Evolutionary conservation across 1,284 basidiomycete genomes (phyloP).

Genomic region (Ustilago hordei): DNA sequence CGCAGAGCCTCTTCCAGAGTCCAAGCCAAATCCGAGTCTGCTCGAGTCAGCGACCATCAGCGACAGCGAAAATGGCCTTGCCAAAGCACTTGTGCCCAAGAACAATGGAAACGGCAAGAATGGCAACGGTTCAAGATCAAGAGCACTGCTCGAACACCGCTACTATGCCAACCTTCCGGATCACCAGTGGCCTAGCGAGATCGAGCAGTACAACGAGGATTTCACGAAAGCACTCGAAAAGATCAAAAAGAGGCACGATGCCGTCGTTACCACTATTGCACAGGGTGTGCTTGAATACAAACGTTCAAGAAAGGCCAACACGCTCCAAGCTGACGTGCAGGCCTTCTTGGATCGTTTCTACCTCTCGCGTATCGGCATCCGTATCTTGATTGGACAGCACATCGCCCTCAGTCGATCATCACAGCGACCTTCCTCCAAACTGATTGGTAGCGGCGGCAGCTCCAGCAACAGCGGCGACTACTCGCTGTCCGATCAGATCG

Average conservation of each 20-base stretch:
- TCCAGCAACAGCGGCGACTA: constrained; percentile 27
- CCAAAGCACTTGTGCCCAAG: constrained; percentile 32
- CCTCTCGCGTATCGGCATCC: constrained; percentile 85
- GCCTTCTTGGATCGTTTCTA: constrained; percentile 97
- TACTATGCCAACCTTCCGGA: constrained; percentile 82
- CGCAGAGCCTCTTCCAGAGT: constrained; percentile 54
- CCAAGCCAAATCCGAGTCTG: constrained; percentile 65
- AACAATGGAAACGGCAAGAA: constrained; percentile 43
- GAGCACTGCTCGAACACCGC: constrained; percentile 69
- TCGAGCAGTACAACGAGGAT: constrained; percentile 90
- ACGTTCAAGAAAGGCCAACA: constrained; percentile 70
- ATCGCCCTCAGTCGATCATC: constrained; percentile 65
- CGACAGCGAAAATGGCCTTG: constrained; percentile 42
- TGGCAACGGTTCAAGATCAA: constrained; percentile 44
- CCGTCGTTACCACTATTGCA: constrained; percentile 91
- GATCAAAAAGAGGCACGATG: constrained; percentile 95
- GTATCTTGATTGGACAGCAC: constrained; percentile 69
- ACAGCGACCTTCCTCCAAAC: constrained; percentile 39
- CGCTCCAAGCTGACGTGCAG: constrained; percentile 86
- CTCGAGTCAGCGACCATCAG: constrained; percentile 51
- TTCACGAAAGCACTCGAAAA: constrained; percentile 89
- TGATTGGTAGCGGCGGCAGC: constrained; percentile 37
- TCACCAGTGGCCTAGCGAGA: constrained; percentile 86
- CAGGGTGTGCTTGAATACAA: constrained; percentile 82
- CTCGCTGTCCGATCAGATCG: constrained; percentile 42